Percentiles rank a stretch among this genome's conserved stretches.
phyloP scores from a whole-genome alignment of 73 alveolate species.

The Symbiodinium natans region DNA sequence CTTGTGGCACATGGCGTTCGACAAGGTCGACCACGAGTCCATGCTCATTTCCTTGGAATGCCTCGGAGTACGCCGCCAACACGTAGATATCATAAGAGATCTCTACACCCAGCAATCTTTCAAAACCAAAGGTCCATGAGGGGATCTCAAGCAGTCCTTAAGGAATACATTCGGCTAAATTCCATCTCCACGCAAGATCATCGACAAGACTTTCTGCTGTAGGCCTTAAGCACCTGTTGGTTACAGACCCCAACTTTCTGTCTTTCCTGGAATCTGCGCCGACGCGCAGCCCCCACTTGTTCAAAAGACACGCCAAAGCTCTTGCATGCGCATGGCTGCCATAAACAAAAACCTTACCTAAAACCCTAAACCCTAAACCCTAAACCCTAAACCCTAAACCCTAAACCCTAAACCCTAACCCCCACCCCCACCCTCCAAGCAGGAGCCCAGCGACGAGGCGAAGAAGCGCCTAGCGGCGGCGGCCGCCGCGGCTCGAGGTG shows the following conservation, averaged over 20 bases:
- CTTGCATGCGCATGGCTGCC: too few species aligned
- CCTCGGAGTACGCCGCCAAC: background rate
- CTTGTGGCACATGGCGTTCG: background rate
- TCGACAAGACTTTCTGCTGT: too few species aligned
- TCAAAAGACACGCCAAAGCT: too few species aligned
- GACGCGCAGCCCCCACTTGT: too few species aligned
- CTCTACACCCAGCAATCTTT: background rate
- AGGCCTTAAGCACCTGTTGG: too few species aligned
- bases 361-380: background rate
- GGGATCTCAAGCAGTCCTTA: too few species aligned
- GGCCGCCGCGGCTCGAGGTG: background rate
- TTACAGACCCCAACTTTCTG: too few species aligned
- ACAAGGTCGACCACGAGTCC: background rate
- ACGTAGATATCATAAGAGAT: background rate
- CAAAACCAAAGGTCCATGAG: background rate
- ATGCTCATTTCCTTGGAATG: background rate
- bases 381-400: background rate
- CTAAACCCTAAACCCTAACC: background rate
- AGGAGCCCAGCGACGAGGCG: background rate
- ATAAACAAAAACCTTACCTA: too few species aligned
- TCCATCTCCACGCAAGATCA: too few species aligned
- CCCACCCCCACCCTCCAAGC: background rate
- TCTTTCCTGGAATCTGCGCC: too few species aligned
- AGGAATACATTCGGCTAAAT: too few species aligned
- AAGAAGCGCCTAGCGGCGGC: background rate